Base-by-base conservation (phyloP, 2,329 filamentous ascomycete genomes). In the Hypoxylon sp. region DNA sequence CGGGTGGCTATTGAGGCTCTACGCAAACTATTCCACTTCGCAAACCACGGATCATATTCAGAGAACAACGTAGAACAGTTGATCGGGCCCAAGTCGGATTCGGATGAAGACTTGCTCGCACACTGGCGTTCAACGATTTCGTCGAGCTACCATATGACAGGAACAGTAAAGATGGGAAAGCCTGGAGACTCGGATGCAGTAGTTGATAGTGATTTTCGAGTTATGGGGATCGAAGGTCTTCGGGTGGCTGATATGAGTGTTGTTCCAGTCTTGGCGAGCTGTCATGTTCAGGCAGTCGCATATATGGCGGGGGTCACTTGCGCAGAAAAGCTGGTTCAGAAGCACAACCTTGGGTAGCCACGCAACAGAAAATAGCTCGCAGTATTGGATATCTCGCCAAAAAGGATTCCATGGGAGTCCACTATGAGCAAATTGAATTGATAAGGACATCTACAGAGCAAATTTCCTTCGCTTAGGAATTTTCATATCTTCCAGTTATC, bases 81-180 rank as follows among this genome's bases (percentile, higher is more conserved):
- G 14, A 74, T 78, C 0, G 82, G 76, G 0, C 85, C 87, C 0
- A 73, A 79, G 23, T 82, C 82, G 5, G 81, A 82, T 0, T 82
- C 80, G 0, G 86, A 89, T 21, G 86, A 87, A 57, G 86, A 89
- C 63, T 78, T 90, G 10, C 72, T 82, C 6, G 75, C 65, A 1
- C 78, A 81, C 70, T 87, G 81, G 81, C 78, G 75, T 60, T 75
- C 82, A 28, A 82, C 77, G 23, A 77, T 80, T n/a, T 79, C 75
- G 32, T 85, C 81, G 2, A 85, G 79, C 58, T 88, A 82, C 83
- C 87, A 85, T 73, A 87, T 83, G 83, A 85, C 80, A 0, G 84
- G 86, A 0, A 90, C 87, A 0, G 82, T 80, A 9, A 84, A 83
- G 74, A 90, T 90, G 87, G 87, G 87, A 0, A 82, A 78, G 65